Conservation (phyloP, 139 green algal genomes). For the Chlorella sp. region DNA sequence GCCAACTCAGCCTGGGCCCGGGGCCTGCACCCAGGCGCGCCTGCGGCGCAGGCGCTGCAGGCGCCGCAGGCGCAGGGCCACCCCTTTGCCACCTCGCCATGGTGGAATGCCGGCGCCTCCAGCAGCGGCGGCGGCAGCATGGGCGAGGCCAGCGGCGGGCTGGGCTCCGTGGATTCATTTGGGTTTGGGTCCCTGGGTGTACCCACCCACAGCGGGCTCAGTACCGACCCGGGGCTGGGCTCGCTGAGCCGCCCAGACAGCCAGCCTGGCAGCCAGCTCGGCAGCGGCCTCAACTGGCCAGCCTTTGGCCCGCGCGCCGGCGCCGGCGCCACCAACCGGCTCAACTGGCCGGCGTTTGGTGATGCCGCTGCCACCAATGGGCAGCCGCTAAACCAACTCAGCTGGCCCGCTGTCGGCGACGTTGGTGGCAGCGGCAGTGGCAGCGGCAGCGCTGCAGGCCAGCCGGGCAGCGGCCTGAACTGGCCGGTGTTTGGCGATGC, state of each 20-base stretch:
- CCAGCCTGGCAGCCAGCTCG: not conserved
- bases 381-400: not conserved
- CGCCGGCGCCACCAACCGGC: no score
- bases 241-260: not conserved
- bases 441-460: no score
- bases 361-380: no score
- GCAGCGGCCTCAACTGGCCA: not conserved
- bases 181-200: no score
- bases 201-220: no score
- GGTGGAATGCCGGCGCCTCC: not conserved
- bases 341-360: no score
- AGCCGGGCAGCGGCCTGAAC: no score
- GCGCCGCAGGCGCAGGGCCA: not conserved
- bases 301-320: not conserved
- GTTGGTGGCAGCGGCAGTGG: no score
- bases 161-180: no score
- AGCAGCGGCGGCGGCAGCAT: not conserved
- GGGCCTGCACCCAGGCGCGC: not conserved
- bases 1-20: not conserved
- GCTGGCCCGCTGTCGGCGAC: no score
- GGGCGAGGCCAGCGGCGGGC: not conserved
- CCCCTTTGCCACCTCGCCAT: not conserved
- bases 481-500: no score
- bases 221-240: no score
- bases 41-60: not conserved